These are phyloP conservation scores for Medakamo hakoo DNA, from an alignment of 139 green algal species.

Conservation along the genomic window DNA sequence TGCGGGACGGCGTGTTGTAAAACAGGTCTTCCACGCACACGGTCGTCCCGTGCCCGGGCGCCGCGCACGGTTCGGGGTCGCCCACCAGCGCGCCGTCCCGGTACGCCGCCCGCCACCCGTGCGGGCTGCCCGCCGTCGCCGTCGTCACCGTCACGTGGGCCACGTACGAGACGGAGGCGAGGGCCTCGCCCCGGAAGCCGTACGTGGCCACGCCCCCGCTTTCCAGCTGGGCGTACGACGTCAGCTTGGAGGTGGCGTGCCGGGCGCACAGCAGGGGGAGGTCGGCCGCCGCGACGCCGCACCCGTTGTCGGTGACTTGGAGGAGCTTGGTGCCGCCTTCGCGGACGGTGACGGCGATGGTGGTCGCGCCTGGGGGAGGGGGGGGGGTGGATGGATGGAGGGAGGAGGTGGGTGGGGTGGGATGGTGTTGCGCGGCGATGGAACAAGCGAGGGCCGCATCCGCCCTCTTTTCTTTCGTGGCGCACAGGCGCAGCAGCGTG, in stretches of 20 bases:
- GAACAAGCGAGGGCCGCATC: too few relatives aligned
- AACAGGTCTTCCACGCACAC: constrained; percentile 91
- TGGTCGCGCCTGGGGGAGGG: constrained; percentile 28
- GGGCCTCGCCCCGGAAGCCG: constrained; percentile 88
- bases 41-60: constrained; percentile 59
- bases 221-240: constrained; percentile 69
- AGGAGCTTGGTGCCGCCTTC: constrained; percentile 86
- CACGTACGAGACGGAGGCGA: constrained; percentile 79
- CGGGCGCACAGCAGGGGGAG: constrained; percentile 67
- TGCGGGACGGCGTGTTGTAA: constrained; percentile 63
- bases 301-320: constrained; percentile 84
- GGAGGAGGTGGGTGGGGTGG: too few relatives aligned
- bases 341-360: constrained; percentile 64
- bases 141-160: constrained; percentile 81
- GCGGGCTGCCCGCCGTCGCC: constrained; percentile 9
- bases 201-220: constrained; percentile 70
- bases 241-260: constrained; percentile 91
- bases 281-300: constrained; percentile 74
- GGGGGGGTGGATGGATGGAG: not conserved
- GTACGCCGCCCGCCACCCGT: constrained; percentile 49
- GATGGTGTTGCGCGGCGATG: too few relatives aligned
- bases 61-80: constrained; percentile 48
- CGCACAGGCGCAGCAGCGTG: too few relatives aligned
- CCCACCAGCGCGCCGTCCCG: constrained; percentile 17
- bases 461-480: too few relatives aligned